phyloP scores from a whole-genome alignment of 1,284 basidiomycete genomes.

The Ceratobasidium sp. region DNA sequence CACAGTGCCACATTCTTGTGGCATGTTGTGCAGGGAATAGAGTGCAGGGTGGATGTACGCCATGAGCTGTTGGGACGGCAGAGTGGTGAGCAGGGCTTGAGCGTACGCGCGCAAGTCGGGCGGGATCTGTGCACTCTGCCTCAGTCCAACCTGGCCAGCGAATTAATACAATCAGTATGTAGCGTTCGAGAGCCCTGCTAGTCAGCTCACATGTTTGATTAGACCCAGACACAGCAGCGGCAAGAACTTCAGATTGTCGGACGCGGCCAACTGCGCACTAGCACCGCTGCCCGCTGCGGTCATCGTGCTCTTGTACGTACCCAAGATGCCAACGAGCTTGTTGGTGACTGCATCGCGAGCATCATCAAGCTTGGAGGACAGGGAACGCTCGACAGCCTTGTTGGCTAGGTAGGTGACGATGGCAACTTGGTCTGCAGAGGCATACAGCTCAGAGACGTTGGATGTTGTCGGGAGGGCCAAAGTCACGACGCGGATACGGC shows the following conservation, averaged over 20 bases:
- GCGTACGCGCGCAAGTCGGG: slow-evolving; percentile 96
- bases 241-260: slow-evolving; percentile 93
- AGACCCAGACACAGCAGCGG: slow-evolving; percentile 90
- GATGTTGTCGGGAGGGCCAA: slow-evolving; percentile 92
- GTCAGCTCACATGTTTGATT: slow-evolving; percentile 84
- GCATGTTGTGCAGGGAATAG: slow-evolving; percentile 98
- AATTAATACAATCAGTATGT: neutral
- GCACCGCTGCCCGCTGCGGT: slow-evolving; percentile 92
- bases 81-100: slow-evolving; percentile 89
- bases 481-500: slow-evolving; percentile 95
- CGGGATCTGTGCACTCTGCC: slow-evolving; percentile 96
- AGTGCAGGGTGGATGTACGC: slow-evolving; percentile 96
- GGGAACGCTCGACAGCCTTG: slow-evolving; percentile 95
- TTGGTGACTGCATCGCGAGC: slow-evolving; percentile 90
- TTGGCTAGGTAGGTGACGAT: slow-evolving; percentile 91
- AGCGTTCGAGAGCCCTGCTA: neutral
- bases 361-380: slow-evolving; percentile 93
- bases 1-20: slow-evolving; percentile 80
- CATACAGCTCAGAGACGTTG: slow-evolving; percentile 93
- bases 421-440: slow-evolving; percentile 94
- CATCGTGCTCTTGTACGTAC: slow-evolving; percentile 96
- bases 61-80: slow-evolving; percentile 90
- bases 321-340: slow-evolving; percentile 90
- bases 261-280: slow-evolving; percentile 91
- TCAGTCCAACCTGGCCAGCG: slow-evolving; percentile 79